Evolutionary conservation across 1,284 basidiomycete genomes (phyloP), one percentile per base, ranked within the genome.

Genomic region (Golubevia pallescens): DNA sequence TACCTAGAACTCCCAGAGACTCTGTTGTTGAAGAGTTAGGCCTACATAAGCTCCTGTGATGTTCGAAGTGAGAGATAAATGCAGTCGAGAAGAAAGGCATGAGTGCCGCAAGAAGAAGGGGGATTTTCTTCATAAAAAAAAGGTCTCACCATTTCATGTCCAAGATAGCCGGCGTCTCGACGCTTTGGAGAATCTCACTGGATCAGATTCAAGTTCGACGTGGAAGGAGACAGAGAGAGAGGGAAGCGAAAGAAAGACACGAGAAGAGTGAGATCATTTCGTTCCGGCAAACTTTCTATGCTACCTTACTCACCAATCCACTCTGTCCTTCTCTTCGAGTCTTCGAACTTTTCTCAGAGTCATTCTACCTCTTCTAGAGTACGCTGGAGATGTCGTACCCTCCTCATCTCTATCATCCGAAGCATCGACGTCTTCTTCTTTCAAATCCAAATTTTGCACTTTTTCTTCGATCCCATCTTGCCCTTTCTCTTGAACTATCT

Each of bases 121-220:
- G n/a, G n/a, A n/a, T n/a, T n/a, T n/a, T n/a, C n/a, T n/a, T n/a
- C n/a, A n/a, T n/a, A n/a, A n/a, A n/a, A 48, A 48, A n/a, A 19
- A 48, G 8, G 3, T 52, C 23, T n/a, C 13, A 74, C 82, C 82
- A 85, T 57, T 82, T 83, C 68, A 77, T 77, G 61, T 85, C 82
- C n/a, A 85, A 63, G 16, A 85, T 77, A 3, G 82, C 82, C 0
- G 76, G 66, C 24, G 70, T 80, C 2, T 75, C 69, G 48, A 62
- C 19, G 23, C 20, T 20, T 48, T 64, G 61, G 1, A 69, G 2
- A 19, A 66, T 51, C 3, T 34, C 7, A n/a, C 63, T 66, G 20
- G 14, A 14, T 38, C 5, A 38, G 10, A 5, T 4, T 5, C 3
- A 38, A 4, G 34, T 38, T 10, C 3, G 3, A 38, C 34, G 10